Percentiles rank a stretch among this genome's conserved stretches.
phyloP scores from a whole-genome alignment of 768 basidiomycete genomes.

The Lepiota venenata region DNA sequence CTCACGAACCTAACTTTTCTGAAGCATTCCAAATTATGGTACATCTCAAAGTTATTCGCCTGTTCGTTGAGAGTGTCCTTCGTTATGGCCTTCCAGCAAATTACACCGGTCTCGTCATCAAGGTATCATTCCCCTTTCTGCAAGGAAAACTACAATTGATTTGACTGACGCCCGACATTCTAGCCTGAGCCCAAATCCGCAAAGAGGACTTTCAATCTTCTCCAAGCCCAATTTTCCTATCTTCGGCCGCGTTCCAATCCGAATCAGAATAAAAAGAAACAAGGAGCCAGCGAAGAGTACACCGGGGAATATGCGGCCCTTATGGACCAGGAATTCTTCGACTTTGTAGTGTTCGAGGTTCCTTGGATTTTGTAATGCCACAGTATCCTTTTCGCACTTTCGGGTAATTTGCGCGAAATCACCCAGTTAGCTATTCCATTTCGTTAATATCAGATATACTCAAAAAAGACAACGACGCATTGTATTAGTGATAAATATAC shows the following conservation, averaged over 20 bases:
- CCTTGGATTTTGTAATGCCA: conserved; percentile 77
- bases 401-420: neutral
- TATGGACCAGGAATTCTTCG: conserved; percentile 94
- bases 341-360: conserved; percentile 93
- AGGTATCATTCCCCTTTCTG: conserved; percentile 39
- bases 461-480: conserved; percentile 4
- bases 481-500: conserved; percentile 15
- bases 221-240: conserved; percentile 80
- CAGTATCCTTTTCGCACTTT: conserved; percentile 8
- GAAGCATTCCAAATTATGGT: conserved; percentile 94
- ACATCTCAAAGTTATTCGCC: conserved; percentile 86
- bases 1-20: conserved; percentile 92
- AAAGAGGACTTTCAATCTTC: conserved; percentile 69
- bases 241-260: conserved; percentile 68
- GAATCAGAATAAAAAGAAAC: conserved; percentile 39
- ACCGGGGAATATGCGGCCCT: conserved; percentile 89
- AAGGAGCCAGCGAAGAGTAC: conserved; percentile 58
- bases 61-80: conserved; percentile 94
- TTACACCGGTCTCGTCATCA: conserved; percentile 78
- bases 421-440: neutral
- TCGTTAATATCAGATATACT: neutral
- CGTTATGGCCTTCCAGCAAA: conserved; percentile 94
- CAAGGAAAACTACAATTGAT: neutral
- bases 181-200: conserved; percentile 86
- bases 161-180: neutral